Evolutionary conservation across 176 grass and related monocot species (phyloP), one percentile per base, ranked within the genome.

Genomic region (Carex myosuroides): DNA sequence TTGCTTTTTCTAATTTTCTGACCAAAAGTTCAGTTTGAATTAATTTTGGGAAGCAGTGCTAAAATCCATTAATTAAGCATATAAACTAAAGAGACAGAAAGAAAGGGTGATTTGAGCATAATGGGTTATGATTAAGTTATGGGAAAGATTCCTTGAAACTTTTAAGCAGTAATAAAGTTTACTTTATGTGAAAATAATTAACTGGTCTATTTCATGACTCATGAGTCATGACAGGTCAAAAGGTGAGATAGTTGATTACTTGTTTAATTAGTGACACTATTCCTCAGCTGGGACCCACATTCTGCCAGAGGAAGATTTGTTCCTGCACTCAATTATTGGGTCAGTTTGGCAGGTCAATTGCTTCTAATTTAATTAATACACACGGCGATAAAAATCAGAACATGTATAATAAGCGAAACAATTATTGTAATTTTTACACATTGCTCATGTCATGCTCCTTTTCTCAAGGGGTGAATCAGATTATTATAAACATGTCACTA

Each of bases 231-330:
- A 69, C 81, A 66, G 81, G 17, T 52, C 73, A 78, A 78, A 78
- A 78, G 52, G 50, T 18, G 13, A 57, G 52, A 62, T 62, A 24
- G 6, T 11, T 50, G 9, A 11, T 24, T 75, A 16, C 42, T 74
- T 26, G 35, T 54, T 78, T 78, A 33, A 57, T 78, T 78, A 78
- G 32, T 57, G 21, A 21, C 32, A 78, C 13, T 78, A 83, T 52
- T 68, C 44, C 22, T 83, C 12, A 52, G 46, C 30, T 29, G 81
- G 64, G 81, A 54, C 62, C 81, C 63, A 53, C 61, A 68, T 83
- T 66, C 58, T 83, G 58, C 60, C 44, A 83, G 21, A 81, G 8
- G 79, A 81, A 81, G 58, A 81, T 81, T 64, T 81, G 57, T 63
- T 81, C n/a, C 41, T 64, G 41, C 56, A 16, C 22, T 66, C 41